Evolutionary conservation across 2,329 filamentous ascomycete genomes (phyloP).

Genomic region (Neopestalotiopsis sp.): DNA sequence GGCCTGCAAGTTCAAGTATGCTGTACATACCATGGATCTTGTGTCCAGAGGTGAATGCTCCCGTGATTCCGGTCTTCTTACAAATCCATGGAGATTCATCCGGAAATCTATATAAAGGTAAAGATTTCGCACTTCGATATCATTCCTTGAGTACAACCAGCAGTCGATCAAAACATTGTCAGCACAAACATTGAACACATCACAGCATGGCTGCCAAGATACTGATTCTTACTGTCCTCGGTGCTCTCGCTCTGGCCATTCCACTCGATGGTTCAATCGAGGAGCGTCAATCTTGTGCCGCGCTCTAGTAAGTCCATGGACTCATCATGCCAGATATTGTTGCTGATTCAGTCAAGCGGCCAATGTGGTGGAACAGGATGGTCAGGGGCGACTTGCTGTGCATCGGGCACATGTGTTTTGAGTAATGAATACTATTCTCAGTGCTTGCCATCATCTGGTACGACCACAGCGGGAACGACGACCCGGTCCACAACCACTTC

Average conservation of each 20-base stretch:
- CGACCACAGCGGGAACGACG: slow-evolving; percentile 19
- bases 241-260: slow-evolving; percentile 44
- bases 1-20: not conserved
- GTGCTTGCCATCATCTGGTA: slow-evolving; percentile 43
- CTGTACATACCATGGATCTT: not conserved
- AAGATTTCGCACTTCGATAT: not conserved
- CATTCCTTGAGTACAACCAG: not conserved
- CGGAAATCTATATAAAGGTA: not conserved
- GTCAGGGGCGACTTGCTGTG: slow-evolving; percentile 51
- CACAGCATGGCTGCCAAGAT: slow-evolving; percentile 33
- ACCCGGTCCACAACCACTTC: not conserved
- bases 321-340: not conserved
- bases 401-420: slow-evolving; percentile 40
- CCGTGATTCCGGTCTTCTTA: not conserved
- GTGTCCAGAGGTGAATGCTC: not conserved
- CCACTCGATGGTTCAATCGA: slow-evolving; percentile 42
- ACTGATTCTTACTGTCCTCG: slow-evolving; percentile 41
- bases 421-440: slow-evolving; percentile 46
- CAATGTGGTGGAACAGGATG: slow-evolving; percentile 55
- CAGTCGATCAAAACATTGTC: not conserved
- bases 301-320: slow-evolving; percentile 36
- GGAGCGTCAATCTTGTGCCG: slow-evolving; percentile 45
- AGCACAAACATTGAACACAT: not conserved
- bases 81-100: not conserved
- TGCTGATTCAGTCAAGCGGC: slow-evolving; percentile 27